phyloP scores from a whole-genome alignment of 768 basidiomycete species.

The Termitomyces sp. region DNA sequence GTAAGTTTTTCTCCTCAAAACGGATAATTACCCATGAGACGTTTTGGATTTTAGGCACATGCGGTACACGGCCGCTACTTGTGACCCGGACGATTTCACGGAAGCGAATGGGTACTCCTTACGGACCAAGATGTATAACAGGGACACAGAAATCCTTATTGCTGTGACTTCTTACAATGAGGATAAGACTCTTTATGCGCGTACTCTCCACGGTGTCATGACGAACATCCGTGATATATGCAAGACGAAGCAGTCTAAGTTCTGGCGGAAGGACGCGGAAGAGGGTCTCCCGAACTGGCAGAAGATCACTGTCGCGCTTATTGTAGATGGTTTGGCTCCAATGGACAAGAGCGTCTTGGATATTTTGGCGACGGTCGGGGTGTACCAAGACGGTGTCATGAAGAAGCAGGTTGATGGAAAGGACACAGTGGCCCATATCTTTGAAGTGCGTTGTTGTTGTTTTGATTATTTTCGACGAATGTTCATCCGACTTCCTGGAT shows the following conservation, averaged over 20 bases:
- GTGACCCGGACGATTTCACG: constrained; percentile 86
- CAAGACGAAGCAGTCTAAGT: constrained; percentile 91
- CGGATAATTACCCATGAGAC: background rate
- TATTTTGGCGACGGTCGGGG: constrained; percentile 83
- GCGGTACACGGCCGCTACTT: constrained; percentile 90
- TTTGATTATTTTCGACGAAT: background rate
- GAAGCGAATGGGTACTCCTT: constrained; percentile 81
- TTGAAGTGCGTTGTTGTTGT: constrained; percentile 59
- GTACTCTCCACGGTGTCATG: constrained; percentile 95
- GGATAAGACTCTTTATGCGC: constrained; percentile 84
- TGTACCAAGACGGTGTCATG: constrained; percentile 94
- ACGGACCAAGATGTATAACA: constrained; percentile 81
- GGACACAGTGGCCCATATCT: constrained; percentile 90
- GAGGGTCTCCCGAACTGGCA: constrained; percentile 89
- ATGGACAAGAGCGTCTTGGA: constrained; percentile 96
- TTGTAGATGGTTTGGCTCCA: constrained; percentile 87
- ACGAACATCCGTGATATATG: constrained; percentile 96
- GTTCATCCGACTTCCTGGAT: constrained; percentile 3
- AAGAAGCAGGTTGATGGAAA: constrained; percentile 90
- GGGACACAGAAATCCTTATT: constrained; percentile 90
- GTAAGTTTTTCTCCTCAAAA: constrained; percentile 41
- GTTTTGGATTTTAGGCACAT: constrained; percentile 56
- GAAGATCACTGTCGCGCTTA: constrained; percentile 83
- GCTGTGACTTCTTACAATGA: constrained; percentile 94
- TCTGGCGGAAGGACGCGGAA: constrained; percentile 81